phyloP scores from a whole-genome alignment of 345 rosid species.

The Eutrema yunnanense region DNA sequence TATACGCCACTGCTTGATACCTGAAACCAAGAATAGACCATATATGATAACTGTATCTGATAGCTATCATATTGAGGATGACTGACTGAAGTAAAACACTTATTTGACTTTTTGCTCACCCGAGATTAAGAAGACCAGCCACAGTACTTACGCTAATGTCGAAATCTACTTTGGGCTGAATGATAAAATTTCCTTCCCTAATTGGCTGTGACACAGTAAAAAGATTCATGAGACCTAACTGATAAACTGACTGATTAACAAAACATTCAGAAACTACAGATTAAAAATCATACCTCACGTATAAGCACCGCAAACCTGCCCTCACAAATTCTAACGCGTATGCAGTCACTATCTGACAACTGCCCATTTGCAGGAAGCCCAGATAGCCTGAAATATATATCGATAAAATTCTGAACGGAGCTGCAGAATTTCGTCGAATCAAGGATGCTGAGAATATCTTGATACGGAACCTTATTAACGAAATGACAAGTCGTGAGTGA shows the following conservation, averaged over 20 bases:
- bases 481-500: slow-evolving; percentile 12
- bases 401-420: slow-evolving; percentile 90
- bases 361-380: slow-evolving; percentile 80
- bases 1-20: slow-evolving; percentile 95
- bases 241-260: not conserved
- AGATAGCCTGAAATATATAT: slow-evolving; percentile 82
- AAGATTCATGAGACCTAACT: not conserved
- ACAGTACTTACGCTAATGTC: slow-evolving; percentile 97
- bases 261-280: slow-evolving; percentile 9
- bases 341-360: slow-evolving; percentile 88
- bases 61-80: not conserved
- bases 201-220: slow-evolving; percentile 54
- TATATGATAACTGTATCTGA: not conserved
- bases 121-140: slow-evolving; percentile 96
- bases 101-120: slow-evolving; percentile 49
- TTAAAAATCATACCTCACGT: slow-evolving; percentile 64
- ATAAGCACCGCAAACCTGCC: slow-evolving; percentile 97
- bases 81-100: not conserved
- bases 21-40: slow-evolving; percentile 37
- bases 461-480: slow-evolving; percentile 65
- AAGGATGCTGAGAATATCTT: slow-evolving; percentile 83
- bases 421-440: slow-evolving; percentile 78
- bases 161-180: slow-evolving; percentile 99
- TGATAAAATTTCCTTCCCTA: slow-evolving; percentile 97
- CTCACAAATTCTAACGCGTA: slow-evolving; percentile 96